A percentile compares a stretch with the other conserved stretches of the same genome.
Conservation (phyloP, 2,329 filamentous ascomycete species). For the Karstenula rhodostoma region DNA sequence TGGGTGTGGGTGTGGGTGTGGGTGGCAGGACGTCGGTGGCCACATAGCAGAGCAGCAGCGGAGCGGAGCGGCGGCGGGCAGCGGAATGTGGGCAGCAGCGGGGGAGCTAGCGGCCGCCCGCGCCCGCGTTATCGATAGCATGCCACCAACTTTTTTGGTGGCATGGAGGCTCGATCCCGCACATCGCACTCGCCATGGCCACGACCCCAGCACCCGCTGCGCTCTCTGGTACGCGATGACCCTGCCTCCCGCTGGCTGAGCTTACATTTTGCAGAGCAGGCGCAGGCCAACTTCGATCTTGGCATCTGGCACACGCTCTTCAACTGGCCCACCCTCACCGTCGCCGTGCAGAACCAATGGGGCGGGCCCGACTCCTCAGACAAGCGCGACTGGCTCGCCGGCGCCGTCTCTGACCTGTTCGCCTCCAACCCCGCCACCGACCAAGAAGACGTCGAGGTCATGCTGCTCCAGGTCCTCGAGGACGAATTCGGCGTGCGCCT, state of each 20-base stretch:
- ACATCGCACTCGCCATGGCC: constrained; percentile 17
- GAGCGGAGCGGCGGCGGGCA: too few species aligned
- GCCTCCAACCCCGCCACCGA: constrained; percentile 68
- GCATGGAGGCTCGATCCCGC: background rate
- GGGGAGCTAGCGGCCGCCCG: constrained; percentile 1
- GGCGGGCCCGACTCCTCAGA: constrained; percentile 82
- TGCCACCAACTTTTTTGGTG: constrained; percentile 9
- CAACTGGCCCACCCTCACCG: constrained; percentile 86
- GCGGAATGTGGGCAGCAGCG: background rate
- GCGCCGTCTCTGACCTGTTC: constrained; percentile 84
- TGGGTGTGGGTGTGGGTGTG: too few species aligned
- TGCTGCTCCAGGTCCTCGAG: constrained; percentile 87
- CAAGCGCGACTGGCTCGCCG: constrained; percentile 97
- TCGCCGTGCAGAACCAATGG: constrained; percentile 88
- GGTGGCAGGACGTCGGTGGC: too few species aligned
- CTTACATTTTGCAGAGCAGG: constrained; percentile 32
- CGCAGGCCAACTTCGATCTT: constrained; percentile 70
- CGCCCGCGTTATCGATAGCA: constrained; percentile 13
- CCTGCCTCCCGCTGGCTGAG: background rate
- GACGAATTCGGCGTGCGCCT: constrained; percentile 95
- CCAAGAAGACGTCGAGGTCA: constrained; percentile 79
- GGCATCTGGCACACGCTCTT: constrained; percentile 84
- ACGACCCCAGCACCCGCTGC: constrained; percentile 13
- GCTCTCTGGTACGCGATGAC: constrained; percentile 16
- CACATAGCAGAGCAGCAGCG: too few species aligned